These are phyloP conservation scores for Xylaria sp. DNA, from an alignment of 2,329 filamentous ascomycete species.

Conservation along the genomic window DNA sequence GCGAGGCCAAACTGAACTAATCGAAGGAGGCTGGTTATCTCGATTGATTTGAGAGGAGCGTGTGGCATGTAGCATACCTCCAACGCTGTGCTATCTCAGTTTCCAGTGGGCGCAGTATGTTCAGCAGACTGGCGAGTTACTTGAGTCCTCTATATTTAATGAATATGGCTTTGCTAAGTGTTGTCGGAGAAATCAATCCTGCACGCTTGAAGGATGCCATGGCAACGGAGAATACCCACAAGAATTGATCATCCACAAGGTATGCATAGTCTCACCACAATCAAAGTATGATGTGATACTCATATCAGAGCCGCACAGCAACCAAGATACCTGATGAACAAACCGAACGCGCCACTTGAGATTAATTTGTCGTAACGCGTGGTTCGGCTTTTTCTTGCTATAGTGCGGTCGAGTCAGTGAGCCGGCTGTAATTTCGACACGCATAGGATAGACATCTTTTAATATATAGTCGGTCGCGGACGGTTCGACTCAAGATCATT, in stretches of 20 bases:
- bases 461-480: background rate
- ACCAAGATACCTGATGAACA: background rate
- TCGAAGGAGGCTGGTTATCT: background rate
- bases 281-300: background rate
- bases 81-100: background rate
- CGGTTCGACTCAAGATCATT: background rate
- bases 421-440: slow-evolving; percentile 1
- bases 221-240: background rate
- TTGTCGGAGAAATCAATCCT: background rate
- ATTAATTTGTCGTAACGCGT: background rate
- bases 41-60: background rate
- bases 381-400: background rate
- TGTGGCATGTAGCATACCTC: background rate
- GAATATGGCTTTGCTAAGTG: background rate
- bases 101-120: background rate
- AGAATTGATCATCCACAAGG: background rate
- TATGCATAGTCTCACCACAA: background rate
- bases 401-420: background rate
- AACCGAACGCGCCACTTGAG: background rate
- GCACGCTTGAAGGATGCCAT: background rate
- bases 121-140: background rate
- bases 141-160: background rate
- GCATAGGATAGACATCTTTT: background rate
- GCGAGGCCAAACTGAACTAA: background rate
- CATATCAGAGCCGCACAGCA: background rate